Percentiles rank a stretch among this genome's conserved stretches.
These are phyloP conservation scores for Meira miltonrushii DNA, from an alignment of 1,284 basidiomycete species.

Conservation along the genomic window DNA sequence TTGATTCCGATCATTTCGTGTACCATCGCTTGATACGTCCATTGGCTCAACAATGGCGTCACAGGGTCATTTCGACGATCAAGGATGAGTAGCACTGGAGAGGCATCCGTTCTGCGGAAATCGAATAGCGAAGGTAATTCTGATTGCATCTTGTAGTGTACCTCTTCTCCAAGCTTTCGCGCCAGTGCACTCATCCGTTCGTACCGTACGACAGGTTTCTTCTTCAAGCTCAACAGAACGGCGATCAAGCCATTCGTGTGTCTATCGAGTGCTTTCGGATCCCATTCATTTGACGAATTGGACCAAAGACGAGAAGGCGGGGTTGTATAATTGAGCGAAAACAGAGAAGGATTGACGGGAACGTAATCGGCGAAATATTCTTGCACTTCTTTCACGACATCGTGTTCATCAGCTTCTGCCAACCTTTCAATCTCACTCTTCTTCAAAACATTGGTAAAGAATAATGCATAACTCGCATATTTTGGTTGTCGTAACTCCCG, in stretches of 20 bases:
- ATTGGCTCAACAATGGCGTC: slow-evolving; percentile 92
- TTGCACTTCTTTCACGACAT: slow-evolving; percentile 92
- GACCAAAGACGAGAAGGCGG: slow-evolving; percentile 62
- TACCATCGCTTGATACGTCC: slow-evolving; percentile 99
- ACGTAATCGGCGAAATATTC: slow-evolving; percentile 50
- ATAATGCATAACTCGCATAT: slow-evolving; percentile 85
- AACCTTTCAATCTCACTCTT: slow-evolving; percentile 88
- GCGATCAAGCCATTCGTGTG: slow-evolving; percentile 79
- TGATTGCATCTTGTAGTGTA: slow-evolving; percentile 56
- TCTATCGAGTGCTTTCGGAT: slow-evolving; percentile 69
- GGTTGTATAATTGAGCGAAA: slow-evolving; percentile 64
- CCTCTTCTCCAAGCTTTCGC: slow-evolving; percentile 77
- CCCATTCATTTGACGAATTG: slow-evolving; percentile 51
- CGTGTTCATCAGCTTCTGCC: slow-evolving; percentile 90
- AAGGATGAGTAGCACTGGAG: slow-evolving; percentile 57
- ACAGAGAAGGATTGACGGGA: slow-evolving; percentile 67
- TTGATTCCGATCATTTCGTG: slow-evolving; percentile 85
- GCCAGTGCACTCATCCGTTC: slow-evolving; percentile 90
- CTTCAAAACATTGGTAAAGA: slow-evolving; percentile 83
- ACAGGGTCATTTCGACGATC: slow-evolving; percentile 96
- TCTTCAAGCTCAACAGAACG: slow-evolving; percentile 87
- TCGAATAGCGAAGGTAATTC: slow-evolving; percentile 55
- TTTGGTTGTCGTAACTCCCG: slow-evolving; percentile 71
- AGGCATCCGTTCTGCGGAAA: slow-evolving; percentile 57
- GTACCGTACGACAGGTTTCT: slow-evolving; percentile 88